Conservation (phyloP, 2,329 filamentous ascomycete species). For the Aureobasidium namibiae region DNA sequence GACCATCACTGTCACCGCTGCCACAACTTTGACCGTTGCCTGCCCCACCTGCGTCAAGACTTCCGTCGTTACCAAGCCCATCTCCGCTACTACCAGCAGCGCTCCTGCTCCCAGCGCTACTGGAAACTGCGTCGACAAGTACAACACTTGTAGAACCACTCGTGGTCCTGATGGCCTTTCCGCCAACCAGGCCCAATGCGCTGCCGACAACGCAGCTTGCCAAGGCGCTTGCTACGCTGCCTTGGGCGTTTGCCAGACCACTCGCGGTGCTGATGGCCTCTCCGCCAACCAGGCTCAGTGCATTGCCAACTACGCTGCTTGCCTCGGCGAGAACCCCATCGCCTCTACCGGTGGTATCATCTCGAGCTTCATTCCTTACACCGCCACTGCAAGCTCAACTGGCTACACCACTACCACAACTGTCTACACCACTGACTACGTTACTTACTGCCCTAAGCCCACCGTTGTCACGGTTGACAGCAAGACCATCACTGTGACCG, state of each 20-base stretch:
- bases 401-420: background rate
- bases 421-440: conserved; percentile 2
- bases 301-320: background rate
- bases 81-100: background rate
- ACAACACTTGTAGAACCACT: background rate
- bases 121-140: background rate
- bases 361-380: background rate
- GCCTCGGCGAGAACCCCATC: conserved; percentile 11
- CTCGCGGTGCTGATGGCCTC: background rate
- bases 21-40: conserved; percentile 13
- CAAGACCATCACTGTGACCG: conserved; percentile 10
- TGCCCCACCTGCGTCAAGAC: background rate
- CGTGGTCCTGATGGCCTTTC: background rate
- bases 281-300: conserved; percentile 8
- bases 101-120: background rate
- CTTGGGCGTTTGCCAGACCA: conserved; percentile 4
- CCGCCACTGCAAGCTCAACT: background rate
- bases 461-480: conserved; percentile 12
- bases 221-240: conserved; percentile 14
- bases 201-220: conserved; percentile 7
- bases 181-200: background rate
- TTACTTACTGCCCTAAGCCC: conserved; percentile 9
- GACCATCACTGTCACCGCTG: conserved; percentile 12
- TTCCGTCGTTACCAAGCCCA: background rate
- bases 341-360: conserved; percentile 4